Evolutionary conservation across 495 filamentous ascomycete genomes (phyloP).

Genomic region (Neurospora sp.): DNA sequence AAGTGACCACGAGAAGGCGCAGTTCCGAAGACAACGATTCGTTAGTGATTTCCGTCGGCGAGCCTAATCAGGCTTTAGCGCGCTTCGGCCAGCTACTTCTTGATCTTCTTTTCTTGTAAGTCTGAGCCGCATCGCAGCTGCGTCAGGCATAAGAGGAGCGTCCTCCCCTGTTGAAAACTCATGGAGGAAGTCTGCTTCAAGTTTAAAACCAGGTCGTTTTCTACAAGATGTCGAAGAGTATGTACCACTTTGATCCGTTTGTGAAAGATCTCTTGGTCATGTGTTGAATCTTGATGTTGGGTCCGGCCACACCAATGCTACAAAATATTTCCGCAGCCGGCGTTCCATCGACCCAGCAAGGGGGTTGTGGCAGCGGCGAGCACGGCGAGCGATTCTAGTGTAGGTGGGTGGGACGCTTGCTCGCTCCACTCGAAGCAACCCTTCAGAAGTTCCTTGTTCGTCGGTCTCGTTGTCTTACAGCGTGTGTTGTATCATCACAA

Average conservation of each 20-base stretch:
- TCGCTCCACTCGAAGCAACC: background rate
- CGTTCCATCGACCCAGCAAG: slow-evolving; percentile 12
- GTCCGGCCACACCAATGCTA: background rate
- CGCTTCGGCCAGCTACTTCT: slow-evolving; percentile 2
- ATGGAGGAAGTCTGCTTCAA: background rate
- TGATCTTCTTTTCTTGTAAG: slow-evolving; percentile 7
- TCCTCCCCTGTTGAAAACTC: background rate
- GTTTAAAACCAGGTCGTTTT: background rate
- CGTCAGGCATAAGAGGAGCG: background rate
- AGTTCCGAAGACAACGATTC: slow-evolving; percentile 6
- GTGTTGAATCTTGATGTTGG: background rate
- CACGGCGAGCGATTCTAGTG: slow-evolving; percentile 20
- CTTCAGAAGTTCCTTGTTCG: background rate
- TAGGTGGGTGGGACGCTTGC: background rate
- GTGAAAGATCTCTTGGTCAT: background rate
- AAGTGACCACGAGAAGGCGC: slow-evolving; percentile 16
- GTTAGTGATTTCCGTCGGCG: slow-evolving; percentile 12
- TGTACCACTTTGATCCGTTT: background rate
- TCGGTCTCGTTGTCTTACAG: background rate
- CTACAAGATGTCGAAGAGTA: too few species aligned
- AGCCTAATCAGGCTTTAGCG: slow-evolving; percentile 22
- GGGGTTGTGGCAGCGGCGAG: slow-evolving; percentile 4
- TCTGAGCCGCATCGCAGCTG: background rate
- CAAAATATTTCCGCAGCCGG: slow-evolving; percentile 8
- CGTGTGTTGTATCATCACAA: background rate